Conservation (phyloP, 306 rosid species). For the Castanospermum australe region DNA sequence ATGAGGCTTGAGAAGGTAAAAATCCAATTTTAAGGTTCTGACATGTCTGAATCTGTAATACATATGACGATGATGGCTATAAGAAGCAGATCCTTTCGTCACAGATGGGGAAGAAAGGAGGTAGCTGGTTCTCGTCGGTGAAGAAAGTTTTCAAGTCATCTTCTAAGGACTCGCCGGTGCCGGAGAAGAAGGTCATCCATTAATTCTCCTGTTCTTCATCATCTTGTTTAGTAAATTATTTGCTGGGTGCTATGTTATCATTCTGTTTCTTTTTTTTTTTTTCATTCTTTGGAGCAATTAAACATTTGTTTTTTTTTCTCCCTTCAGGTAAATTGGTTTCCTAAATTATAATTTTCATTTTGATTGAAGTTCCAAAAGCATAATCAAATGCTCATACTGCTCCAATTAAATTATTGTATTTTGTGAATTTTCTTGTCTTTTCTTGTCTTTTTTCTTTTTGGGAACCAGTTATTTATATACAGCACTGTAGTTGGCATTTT, state of each 20-base stretch:
- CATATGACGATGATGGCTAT: not conserved
- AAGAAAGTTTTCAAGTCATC: conserved; percentile 83
- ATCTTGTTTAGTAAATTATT: not conserved
- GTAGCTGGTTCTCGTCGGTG: conserved; percentile 84
- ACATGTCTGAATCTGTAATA: conserved; percentile 21
- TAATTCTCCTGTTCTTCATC: not conserved
- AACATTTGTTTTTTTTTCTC: not conserved
- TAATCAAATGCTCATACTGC: not conserved
- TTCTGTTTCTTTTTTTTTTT: not conserved
- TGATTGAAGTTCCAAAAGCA: not conserved
- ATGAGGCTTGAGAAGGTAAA: not conserved
- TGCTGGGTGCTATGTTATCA: not conserved
- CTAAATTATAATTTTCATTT: not conserved
- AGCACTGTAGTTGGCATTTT: not conserved
- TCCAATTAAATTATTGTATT: not conserved
- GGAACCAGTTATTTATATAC: not conserved
- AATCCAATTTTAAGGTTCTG: not conserved
- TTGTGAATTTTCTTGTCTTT: not conserved
- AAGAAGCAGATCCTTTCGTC: conserved; percentile 30
- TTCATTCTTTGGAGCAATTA: not conserved
- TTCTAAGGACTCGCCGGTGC: conserved; percentile 55
- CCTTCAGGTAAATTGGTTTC: not conserved
- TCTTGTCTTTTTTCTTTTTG: not conserved
- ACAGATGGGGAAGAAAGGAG: conserved; percentile 89
- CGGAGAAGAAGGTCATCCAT: conserved; percentile 61